phyloP scores from a whole-genome alignment of 2,329 filamentous ascomycete species.

The Aspergillus sergii region DNA sequence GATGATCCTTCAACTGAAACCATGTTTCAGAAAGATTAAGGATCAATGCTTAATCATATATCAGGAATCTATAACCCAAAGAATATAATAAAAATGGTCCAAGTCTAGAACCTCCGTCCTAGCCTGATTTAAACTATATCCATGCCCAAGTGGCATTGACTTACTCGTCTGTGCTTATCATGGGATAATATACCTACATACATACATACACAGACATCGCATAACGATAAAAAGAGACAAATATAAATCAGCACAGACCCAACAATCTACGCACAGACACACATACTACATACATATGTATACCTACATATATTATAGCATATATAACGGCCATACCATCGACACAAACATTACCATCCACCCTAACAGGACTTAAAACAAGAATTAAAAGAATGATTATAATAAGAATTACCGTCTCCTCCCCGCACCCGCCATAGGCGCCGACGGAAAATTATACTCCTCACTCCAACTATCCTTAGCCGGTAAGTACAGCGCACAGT shows the following conservation, averaged over 20 bases:
- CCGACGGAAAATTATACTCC: conserved; percentile 7
- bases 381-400: not conserved
- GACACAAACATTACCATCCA: not conserved
- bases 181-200: too few species aligned
- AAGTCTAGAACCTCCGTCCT: too few species aligned
- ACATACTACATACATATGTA: not conserved
- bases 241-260: not conserved
- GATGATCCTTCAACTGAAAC: too few species aligned
- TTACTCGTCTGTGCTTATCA: not conserved
- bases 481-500: conserved; percentile 1
- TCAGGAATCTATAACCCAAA: not conserved
- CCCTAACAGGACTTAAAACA: not conserved
- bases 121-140: not conserved
- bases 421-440: not conserved
- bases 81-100: not conserved
- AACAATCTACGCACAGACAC: not conserved
- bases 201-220: too few species aligned
- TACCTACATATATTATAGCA: not conserved
- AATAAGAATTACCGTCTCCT: not conserved
- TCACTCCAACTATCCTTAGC: conserved; percentile 8
- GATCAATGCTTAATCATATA: not conserved
- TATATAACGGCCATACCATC: not conserved
- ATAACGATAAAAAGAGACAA: not conserved
- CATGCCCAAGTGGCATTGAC: not conserved
- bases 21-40: not conserved